Base-by-base conservation (phyloP, 306 rosid genomes). In the Trichosanthes cucumerina region DNA sequence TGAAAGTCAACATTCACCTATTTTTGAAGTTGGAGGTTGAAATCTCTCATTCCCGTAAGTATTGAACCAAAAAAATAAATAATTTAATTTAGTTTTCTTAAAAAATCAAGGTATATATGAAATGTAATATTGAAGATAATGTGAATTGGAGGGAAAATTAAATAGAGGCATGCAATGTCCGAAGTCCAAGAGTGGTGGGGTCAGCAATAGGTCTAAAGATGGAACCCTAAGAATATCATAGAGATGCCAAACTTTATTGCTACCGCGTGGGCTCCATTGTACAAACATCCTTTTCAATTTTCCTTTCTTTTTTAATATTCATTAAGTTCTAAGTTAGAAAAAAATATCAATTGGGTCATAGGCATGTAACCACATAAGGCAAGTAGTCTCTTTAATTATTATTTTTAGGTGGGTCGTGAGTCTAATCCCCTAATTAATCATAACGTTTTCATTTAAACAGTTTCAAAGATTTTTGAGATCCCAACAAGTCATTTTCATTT, bases 201-300 rank as follows among this genome's bases (percentile, higher is more conserved):
- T 7, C 24, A 7, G 2, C n/a, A 64, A 64, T 34, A 1, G 69
- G 16, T 28, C 69, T 62, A 63, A 63, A 33, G 43, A 18, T 38
- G 50, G 19, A 7, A 8, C 12, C 46, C 52, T 68, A 68, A 38
- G 16, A 19, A 38, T 1, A 34, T 38, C 4, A 34, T 66, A 66
- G 74, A 66, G 31, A 68, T 68, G 31, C 74, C 74, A 39, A 39
- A 9, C 74, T 68, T 68, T 68, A 68, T 68, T n/a, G 8, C 31
- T 39, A 39, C 52, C 74, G 74, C 31, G 74, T 68, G 74, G 74
- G 74, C 52, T 68, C 74, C 74, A 68, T 10, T 68, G n/a, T 28
- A 26, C 47, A 9, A n/a, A 68, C 33, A 68, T n/a, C 74, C 14
- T 16, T 66, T 66, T 38, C 24, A 19, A n/a, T n/a, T 39, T 18